These are phyloP conservation scores for Ganoderma multipileum DNA, from an alignment of 1,284 basidiomycete genomes.

Conservation along the genomic window DNA sequence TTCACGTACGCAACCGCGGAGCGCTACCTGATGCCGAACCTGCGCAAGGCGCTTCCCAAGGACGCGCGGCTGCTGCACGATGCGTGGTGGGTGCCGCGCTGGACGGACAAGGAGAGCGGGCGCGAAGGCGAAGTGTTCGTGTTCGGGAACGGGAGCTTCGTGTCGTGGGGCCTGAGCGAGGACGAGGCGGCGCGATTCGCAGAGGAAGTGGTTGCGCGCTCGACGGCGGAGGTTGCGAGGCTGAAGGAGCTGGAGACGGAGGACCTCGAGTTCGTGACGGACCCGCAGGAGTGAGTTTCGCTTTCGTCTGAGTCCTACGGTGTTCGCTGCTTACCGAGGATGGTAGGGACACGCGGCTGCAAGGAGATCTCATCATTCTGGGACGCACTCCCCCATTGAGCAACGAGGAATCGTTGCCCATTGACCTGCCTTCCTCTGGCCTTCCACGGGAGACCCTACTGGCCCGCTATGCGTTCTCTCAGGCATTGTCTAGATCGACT, in stretches of 20 bases:
- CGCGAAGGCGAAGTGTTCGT: slow-evolving; percentile 87
- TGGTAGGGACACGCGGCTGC: slow-evolving; percentile 77
- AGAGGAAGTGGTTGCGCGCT: slow-evolving; percentile 62
- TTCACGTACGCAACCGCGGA: slow-evolving; percentile 82
- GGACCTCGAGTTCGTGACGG: slow-evolving; percentile 89
- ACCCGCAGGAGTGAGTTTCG: slow-evolving; percentile 78
- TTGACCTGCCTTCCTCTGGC: slow-evolving; percentile 53
- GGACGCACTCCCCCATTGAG: slow-evolving; percentile 68
- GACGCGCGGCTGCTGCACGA: slow-evolving; percentile 70
- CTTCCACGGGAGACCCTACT: slow-evolving; percentile 73
- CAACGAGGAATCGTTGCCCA: slow-evolving; percentile 48
- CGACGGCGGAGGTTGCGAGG: slow-evolving; percentile 65
- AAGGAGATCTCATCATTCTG: slow-evolving; percentile 91
- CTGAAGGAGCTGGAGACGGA: slow-evolving; percentile 83
- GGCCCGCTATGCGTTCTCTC: slow-evolving; percentile 88
- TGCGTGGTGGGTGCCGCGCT: slow-evolving; percentile 79
- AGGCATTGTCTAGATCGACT: slow-evolving; percentile 88
- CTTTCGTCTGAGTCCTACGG: slow-evolving; percentile 18
- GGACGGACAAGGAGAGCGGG: slow-evolving; percentile 56
- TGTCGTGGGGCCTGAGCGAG: slow-evolving; percentile 89
- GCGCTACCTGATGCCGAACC: slow-evolving; percentile 66
- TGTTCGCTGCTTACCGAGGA: background rate
- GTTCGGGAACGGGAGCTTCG: slow-evolving; percentile 85
- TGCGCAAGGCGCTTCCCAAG: slow-evolving; percentile 60
- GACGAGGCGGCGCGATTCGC: slow-evolving; percentile 77